Evolutionary conservation across 192 early-diverging fungal genomes (phyloP).

Genomic region (Dispira parvispora): DNA sequence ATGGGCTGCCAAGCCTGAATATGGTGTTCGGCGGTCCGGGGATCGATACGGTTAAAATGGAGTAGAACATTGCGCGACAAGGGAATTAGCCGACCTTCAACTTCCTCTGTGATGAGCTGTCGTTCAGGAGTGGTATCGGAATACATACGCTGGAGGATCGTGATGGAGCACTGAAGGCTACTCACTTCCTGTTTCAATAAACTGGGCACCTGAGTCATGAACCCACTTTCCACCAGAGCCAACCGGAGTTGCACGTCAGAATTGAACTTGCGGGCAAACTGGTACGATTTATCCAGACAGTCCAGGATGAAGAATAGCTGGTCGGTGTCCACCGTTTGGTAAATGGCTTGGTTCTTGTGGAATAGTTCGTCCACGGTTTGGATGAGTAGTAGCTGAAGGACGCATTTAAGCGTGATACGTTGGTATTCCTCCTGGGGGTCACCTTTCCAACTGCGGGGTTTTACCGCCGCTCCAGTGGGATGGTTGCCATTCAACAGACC

Average conservation of each 20-base stretch:
- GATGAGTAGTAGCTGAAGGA: constrained; percentile 73
- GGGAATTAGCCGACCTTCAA: constrained; percentile 48
- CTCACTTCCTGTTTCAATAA: constrained; percentile 80
- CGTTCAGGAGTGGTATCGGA: constrained; percentile 26
- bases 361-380: constrained; percentile 76
- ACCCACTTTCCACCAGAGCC: constrained; percentile 61
- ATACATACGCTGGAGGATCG: constrained; percentile 66
- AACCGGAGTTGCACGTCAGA: constrained; percentile 54
- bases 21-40: constrained; percentile 15
- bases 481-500: constrained; percentile 9
- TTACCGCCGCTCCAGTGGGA: constrained; percentile 17
- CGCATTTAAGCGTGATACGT: constrained; percentile 76
- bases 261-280: constrained; percentile 73
- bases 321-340: constrained; percentile 30
- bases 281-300: constrained; percentile 60
- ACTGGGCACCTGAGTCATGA: constrained; percentile 81
- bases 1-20: constrained; percentile 62
- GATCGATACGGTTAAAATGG: constrained; percentile 11
- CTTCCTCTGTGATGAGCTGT: constrained; percentile 28
- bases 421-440: constrained; percentile 61
- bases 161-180: constrained; percentile 42
- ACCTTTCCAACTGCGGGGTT: constrained; percentile 14
- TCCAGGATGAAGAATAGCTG: constrained; percentile 64
- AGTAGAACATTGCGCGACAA: constrained; percentile 16
- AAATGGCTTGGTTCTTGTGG: constrained; percentile 31